These are phyloP conservation scores for Paramarasmius palmivorus DNA, from an alignment of 1,284 basidiomycete species.

Conservation along the genomic window DNA sequence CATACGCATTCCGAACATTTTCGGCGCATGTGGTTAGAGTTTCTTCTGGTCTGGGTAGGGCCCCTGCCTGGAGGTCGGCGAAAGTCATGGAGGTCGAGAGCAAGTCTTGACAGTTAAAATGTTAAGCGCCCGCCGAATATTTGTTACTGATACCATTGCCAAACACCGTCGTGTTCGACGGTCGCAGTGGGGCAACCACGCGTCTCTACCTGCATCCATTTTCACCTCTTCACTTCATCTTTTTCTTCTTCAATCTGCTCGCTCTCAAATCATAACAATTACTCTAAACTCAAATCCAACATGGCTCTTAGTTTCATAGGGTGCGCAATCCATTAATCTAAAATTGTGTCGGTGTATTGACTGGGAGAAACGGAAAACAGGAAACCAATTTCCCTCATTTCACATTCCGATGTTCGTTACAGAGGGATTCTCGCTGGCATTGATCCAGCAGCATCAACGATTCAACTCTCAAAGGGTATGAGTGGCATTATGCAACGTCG, in stretches of 20 bases:
- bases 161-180: too few relatives aligned
- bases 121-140: too few relatives aligned
- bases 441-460: conserved; percentile 80
- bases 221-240: background rate
- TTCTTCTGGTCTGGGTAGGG: too few relatives aligned
- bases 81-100: too few relatives aligned
- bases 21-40: too few relatives aligned
- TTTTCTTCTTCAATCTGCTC: background rate
- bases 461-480: conserved; percentile 84
- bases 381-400: conserved; percentile 88
- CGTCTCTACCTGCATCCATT: background rate
- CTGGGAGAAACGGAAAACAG: conserved; percentile 35
- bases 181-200: background rate
- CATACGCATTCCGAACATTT: too few relatives aligned
- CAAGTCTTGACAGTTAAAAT: too few relatives aligned
- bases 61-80: too few relatives aligned
- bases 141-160: too few relatives aligned
- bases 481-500: conserved; percentile 7
- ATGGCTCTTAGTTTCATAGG: conserved; percentile 24
- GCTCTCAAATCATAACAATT: background rate
- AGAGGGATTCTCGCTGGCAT: conserved; percentile 85
- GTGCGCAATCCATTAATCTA: conserved; percentile 6
- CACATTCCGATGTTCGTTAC: conserved; percentile 89
- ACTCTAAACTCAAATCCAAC: conserved; percentile 2
- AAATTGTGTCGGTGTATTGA: background rate